These are phyloP conservation scores for Fusarium pseudocircinatum DNA, from an alignment of 2,329 filamentous ascomycete species.

Conservation along the genomic window DNA sequence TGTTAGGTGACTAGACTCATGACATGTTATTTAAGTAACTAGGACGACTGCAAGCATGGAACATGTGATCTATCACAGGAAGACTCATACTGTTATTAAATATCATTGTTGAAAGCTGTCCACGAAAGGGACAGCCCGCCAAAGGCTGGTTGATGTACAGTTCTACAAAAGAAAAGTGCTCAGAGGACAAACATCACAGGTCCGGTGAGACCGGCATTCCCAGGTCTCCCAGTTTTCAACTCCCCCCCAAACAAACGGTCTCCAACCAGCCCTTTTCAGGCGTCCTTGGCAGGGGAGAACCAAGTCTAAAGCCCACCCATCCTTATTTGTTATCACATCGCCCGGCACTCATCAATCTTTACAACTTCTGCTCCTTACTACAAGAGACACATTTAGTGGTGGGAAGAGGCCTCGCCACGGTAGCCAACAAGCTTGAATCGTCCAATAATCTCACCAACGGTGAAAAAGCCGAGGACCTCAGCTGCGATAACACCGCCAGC, in stretches of 20 bases:
- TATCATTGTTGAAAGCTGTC: slow-evolving; percentile 31
- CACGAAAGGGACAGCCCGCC: slow-evolving; percentile 24
- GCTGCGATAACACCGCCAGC: slow-evolving; percentile 81
- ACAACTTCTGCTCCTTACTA: slow-evolving; percentile 20
- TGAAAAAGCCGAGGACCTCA: slow-evolving; percentile 96
- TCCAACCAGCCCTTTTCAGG: slow-evolving; percentile 38
- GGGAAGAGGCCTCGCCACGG: slow-evolving; percentile 72
- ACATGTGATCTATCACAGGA: neutral
- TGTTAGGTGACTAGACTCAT: neutral
- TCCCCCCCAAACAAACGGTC: slow-evolving; percentile 32
- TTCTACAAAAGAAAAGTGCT: slow-evolving; percentile 47
- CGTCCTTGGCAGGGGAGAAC: slow-evolving; percentile 24
- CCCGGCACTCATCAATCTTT: slow-evolving; percentile 23
- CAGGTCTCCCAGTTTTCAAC: slow-evolving; percentile 36
- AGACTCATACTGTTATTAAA: slow-evolving; percentile 3
- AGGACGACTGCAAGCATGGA: neutral
- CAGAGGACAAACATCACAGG: slow-evolving; percentile 41
- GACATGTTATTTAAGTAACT: neutral
- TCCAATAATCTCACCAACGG: slow-evolving; percentile 95
- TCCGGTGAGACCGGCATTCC: slow-evolving; percentile 35
- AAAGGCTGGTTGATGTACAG: slow-evolving; percentile 46
- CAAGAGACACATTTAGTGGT: slow-evolving; percentile 59
- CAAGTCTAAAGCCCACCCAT: slow-evolving; percentile 40
- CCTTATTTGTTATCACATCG: slow-evolving; percentile 29
- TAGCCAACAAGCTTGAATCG: slow-evolving; percentile 96